These are phyloP conservation scores for Fusarium illudens DNA, from an alignment of 2,329 filamentous ascomycete genomes.

Conservation along the genomic window DNA sequence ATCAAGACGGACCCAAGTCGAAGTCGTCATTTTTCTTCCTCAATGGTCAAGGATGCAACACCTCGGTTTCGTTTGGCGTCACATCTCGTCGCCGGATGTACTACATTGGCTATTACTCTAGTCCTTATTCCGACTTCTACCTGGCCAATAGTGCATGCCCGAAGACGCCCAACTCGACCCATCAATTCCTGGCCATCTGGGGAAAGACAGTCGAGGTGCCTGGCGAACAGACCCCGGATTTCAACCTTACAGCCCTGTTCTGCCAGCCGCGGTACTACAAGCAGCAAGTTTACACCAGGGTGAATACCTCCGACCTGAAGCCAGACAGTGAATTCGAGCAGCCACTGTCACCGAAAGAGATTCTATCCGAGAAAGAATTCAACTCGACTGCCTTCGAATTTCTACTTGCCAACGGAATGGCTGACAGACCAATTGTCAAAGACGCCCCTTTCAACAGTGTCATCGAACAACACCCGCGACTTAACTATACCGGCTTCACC, in stretches of 20 bases:
- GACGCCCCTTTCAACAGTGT: constrained; percentile 40
- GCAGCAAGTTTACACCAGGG: constrained; percentile 53
- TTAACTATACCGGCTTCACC: constrained; percentile 13
- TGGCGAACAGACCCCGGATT: not conserved
- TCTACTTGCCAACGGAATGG: constrained; percentile 43
- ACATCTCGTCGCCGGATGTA: constrained; percentile 42
- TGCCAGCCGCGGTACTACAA: constrained; percentile 56
- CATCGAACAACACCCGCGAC: constrained; percentile 39
- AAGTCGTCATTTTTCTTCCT: constrained; percentile 39
- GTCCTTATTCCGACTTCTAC: constrained; percentile 44
- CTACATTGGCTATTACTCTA: constrained; percentile 55
- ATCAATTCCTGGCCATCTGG: constrained; percentile 51
- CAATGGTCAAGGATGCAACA: constrained; percentile 51
- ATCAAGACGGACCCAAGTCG: not conserved
- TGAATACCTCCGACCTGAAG: constrained; percentile 32
- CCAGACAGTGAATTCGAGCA: constrained; percentile 24
- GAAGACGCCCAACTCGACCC: constrained; percentile 29
- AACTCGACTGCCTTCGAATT: constrained; percentile 48
- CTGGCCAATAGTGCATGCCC: constrained; percentile 49
- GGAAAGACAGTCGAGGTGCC: not conserved
- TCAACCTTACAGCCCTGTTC: constrained; percentile 49
- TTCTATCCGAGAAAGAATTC: constrained; percentile 41
- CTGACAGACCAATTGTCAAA: not conserved
- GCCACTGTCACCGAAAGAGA: not conserved
- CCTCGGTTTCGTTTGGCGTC: constrained; percentile 22